A percentile compares a stretch with the other conserved stretches of the same genome.
These are phyloP conservation scores for Nitzschia palea DNA, from an alignment of 108 stramenopile species.

Conservation along the genomic window DNA sequence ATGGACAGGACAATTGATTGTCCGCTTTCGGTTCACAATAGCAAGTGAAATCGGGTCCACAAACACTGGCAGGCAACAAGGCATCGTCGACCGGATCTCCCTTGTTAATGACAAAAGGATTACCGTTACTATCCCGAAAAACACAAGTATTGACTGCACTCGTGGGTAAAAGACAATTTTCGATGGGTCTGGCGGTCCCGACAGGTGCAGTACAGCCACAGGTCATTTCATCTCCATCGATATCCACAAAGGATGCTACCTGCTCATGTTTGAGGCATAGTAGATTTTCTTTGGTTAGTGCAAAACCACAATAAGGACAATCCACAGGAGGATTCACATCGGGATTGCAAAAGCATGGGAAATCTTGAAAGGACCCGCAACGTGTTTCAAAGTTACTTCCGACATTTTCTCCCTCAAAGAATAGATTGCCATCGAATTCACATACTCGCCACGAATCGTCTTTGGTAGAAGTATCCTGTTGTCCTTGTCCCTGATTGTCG, in stretches of 20 bases:
- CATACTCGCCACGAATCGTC: not conserved
- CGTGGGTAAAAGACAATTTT: not conserved
- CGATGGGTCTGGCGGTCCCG: not conserved
- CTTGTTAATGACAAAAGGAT: not conserved
- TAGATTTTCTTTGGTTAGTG: not conserved
- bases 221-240: not conserved
- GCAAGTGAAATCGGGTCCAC: constrained; percentile 12
- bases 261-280: constrained; percentile 16
- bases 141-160: not conserved
- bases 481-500: not conserved
- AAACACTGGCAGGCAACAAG: not conserved
- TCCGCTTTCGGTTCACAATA: constrained; percentile 13
- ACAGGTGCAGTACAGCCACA: constrained; percentile 7
- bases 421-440: not conserved
- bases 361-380: constrained; percentile 11
- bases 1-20: constrained; percentile 11
- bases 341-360: constrained; percentile 19
- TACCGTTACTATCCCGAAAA: not conserved
- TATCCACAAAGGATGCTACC: constrained; percentile 7
- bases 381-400: constrained; percentile 8
- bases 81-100: not conserved
- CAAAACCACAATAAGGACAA: constrained; percentile 19
- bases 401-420: constrained; percentile 4
- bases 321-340: constrained; percentile 6
- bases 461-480: not conserved